Evolutionary conservation across 495 filamentous ascomycete species (phyloP).

Genomic region (Tuber microsphaerosporum): DNA sequence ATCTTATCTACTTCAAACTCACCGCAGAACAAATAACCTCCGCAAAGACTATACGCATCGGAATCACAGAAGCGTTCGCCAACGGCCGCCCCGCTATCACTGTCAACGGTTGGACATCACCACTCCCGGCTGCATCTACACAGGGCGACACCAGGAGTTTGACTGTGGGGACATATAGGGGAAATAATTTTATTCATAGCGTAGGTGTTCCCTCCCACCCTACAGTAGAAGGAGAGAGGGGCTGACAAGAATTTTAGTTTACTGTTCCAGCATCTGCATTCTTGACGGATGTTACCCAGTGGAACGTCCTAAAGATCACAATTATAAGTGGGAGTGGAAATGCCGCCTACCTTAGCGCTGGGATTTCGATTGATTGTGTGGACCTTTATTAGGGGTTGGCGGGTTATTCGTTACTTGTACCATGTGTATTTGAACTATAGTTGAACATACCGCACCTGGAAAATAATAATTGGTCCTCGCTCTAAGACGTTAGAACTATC

Average conservation of each 20-base stretch:
- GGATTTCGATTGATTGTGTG: constrained; percentile 27
- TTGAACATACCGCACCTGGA: background rate
- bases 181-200: constrained; percentile 22
- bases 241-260: constrained; percentile 7
- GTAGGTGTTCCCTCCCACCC: background rate
- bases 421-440: background rate
- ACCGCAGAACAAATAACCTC: constrained; percentile 35
- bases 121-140: constrained; percentile 38
- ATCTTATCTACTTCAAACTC: constrained; percentile 41
- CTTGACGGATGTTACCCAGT: constrained; percentile 14
- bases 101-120: constrained; percentile 38
- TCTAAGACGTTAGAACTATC: background rate
- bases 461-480: background rate
- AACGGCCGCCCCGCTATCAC: constrained; percentile 38
- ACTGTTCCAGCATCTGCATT: constrained; percentile 13
- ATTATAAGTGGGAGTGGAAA: constrained; percentile 20
- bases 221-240: background rate
- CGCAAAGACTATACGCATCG: constrained; percentile 40
- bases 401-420: background rate
- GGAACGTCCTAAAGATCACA: constrained; percentile 22
- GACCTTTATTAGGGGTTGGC: constrained; percentile 18
- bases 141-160: constrained; percentile 30
- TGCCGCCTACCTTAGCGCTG: constrained; percentile 17
- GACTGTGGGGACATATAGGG: constrained; percentile 21
- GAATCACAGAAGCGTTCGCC: constrained; percentile 38